A percentile compares a stretch with the other conserved stretches of the same genome.
Conservation (phyloP, 805 yeast species). For the Saccharomyces paradoxus region DNA sequence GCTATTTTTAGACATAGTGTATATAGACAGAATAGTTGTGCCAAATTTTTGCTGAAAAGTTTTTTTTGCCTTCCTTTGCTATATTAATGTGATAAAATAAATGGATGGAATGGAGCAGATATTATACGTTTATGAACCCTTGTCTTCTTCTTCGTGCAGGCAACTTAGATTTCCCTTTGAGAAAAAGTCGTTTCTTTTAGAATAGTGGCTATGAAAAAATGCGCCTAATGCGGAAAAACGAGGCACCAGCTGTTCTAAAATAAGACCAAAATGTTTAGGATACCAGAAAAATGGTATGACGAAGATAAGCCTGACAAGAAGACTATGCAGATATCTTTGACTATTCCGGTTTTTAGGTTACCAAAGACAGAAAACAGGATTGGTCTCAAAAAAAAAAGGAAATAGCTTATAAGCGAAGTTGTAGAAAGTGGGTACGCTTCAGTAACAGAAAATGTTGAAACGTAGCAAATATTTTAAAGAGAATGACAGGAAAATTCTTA, state of each 20-base stretch:
- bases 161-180: neutral
- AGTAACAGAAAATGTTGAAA: neutral
- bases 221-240: neutral
- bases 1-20: constrained; percentile 1
- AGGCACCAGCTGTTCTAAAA: neutral
- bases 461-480: neutral
- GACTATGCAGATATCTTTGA: neutral
- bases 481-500: neutral
- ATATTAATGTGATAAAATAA: neutral
- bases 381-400: too few species aligned
- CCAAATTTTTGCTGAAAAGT: neutral
- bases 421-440: neutral
- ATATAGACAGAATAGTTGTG: neutral
- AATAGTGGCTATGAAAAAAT: neutral
- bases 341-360: neutral
- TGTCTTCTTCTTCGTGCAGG: neutral
- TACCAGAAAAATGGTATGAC: neutral
- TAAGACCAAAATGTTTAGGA: neutral
- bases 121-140: neutral
- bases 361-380: neutral
- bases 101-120: neutral
- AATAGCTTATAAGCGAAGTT: neutral
- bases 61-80: neutral
- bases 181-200: neutral
- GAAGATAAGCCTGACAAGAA: neutral